phyloP scores from a whole-genome alignment of 31 red algal genomes.

The Odonthalia washingtoniensis region DNA sequence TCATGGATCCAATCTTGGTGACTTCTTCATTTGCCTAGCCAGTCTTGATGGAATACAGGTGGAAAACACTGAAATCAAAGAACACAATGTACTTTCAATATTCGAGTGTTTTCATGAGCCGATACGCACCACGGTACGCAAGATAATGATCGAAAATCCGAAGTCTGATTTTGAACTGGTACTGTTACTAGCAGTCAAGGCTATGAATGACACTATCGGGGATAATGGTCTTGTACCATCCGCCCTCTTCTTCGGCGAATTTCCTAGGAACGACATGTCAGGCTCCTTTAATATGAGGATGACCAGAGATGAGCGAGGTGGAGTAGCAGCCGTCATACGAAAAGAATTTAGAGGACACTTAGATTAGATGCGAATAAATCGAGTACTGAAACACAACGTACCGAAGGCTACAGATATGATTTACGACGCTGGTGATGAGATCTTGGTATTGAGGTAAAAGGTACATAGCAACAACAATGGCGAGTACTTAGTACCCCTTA shows the following conservation, averaged over 20 bases:
- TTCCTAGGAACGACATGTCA: background rate
- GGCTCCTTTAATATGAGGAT: background rate
- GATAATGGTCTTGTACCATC: conserved; percentile 27
- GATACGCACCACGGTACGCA: background rate
- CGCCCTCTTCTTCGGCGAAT: conserved; percentile 37
- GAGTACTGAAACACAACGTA: background rate
- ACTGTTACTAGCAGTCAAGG: background rate
- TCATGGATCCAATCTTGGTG: conserved; percentile 8
- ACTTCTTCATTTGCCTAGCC: background rate
- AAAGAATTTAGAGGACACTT: conserved; percentile 5
- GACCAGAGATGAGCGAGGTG: background rate
- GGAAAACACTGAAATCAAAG: background rate
- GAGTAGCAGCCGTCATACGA: background rate
- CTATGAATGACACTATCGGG: conserved; percentile 11
- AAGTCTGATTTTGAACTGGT: background rate
- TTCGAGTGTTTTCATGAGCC: conserved; percentile 19
- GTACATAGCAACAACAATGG: conserved; percentile 9
- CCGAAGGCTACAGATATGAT: background rate
- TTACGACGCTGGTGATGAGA: background rate
- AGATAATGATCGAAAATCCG: conserved; percentile 11
- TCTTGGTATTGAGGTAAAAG: conserved; percentile 26
- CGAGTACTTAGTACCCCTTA: conserved; percentile 10
- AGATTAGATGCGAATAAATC: background rate
- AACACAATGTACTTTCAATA: background rate
- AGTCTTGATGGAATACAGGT: background rate